Conservation (phyloP, 345 rosid species). For the Microthlaspi erraticum region DNA sequence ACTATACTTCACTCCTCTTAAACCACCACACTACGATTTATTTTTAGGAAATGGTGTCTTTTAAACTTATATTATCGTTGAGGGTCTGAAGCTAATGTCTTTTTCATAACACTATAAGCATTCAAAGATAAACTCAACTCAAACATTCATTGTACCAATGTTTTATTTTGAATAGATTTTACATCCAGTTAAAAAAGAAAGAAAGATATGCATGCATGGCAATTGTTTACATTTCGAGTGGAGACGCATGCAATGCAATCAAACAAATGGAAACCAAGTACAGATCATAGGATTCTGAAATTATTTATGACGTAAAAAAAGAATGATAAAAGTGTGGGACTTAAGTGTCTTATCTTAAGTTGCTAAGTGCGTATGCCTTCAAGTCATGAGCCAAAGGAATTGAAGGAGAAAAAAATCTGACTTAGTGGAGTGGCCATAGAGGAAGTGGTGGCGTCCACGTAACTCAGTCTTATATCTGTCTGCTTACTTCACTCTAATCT, state of each 20-base stretch:
- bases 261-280: slow-evolving; percentile 30
- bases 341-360: slow-evolving; percentile 34
- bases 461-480: slow-evolving; percentile 45
- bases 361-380: slow-evolving; percentile 32
- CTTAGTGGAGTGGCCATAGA: slow-evolving; percentile 61
- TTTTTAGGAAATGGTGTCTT: no score
- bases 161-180: no score
- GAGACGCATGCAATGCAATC: slow-evolving; percentile 32
- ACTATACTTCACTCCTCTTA: no score
- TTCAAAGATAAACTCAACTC: no score
- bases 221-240: slow-evolving; percentile 8
- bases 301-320: slow-evolving; percentile 30
- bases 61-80: no score
- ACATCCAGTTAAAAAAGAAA: no score
- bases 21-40: no score
- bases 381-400: slow-evolving; percentile 26
- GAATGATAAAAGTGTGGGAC: slow-evolving; percentile 20
- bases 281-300: slow-evolving; percentile 36
- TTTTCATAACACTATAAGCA: no score
- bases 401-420: slow-evolving; percentile 31
- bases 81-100: no score
- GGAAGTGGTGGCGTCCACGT: slow-evolving; percentile 67
- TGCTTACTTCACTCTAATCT: slow-evolving; percentile 55
- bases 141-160: no score
- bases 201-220: slow-evolving; percentile 34